Evolutionary conservation across 108 stramenopile genomes (phyloP), one percentile per base, ranked within the genome.

Genomic region (Skeletonema marinoi): DNA sequence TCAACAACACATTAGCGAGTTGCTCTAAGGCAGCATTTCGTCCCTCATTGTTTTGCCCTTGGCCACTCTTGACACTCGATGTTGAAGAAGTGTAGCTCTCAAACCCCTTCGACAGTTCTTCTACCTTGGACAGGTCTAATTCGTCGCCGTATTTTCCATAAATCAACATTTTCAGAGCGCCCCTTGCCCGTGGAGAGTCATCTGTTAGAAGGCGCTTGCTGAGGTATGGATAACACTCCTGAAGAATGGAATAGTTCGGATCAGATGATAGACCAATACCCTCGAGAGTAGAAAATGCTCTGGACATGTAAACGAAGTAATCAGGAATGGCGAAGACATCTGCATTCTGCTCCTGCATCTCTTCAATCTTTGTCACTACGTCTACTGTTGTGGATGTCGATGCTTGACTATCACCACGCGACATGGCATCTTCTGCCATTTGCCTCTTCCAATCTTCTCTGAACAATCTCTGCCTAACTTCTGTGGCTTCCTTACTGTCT

Each of bases 201-300:
- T 92, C 91, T 16, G 70, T 46, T 19, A 92, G 14, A 12, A 92
- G 66, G 32, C 88, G 77, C 59, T 87, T 85, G 88, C 87, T 14
- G n/a, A 92, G 30, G 58, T 92, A 92, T 11, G 91, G 91, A 65
- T 85, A 92, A 48, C 91, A 92, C 9, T 64, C 63, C 36, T 88
- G 54, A 30, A 89, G 66, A 44, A 92, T 84, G 7, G 69, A 72
- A 66, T 83, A 92, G 60, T 87, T 73, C n/a, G 79, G 44, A 74
- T 92, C 84, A 16, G 78, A 74, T 56, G 80, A 77, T 54, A 92
- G 74, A 54, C 88, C 80, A 0, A 92, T 86, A n/a, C 91, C 91
- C 74, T 92, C 91, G 11, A 92, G 81, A n/a, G 91, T 92, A 21
- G 84, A 56, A 63, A 92, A 92, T 8, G 91, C 91, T 17, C 89